A percentile compares a stretch with the other conserved stretches of the same genome.
These are phyloP conservation scores for Ballota nigra DNA, from an alignment of 257 asterid species.

Conservation along the genomic window DNA sequence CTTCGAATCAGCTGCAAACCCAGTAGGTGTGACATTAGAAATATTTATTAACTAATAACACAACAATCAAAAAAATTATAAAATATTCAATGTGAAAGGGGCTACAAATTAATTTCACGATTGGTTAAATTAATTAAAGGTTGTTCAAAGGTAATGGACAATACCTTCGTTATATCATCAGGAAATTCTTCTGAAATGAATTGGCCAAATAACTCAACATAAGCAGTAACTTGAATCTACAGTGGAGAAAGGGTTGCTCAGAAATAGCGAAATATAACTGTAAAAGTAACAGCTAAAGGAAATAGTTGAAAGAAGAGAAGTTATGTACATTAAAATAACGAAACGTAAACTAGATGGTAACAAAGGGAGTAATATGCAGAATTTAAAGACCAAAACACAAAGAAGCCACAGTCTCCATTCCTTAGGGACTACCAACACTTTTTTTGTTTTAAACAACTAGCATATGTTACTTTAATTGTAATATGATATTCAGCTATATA, in stretches of 20 bases:
- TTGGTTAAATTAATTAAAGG: background rate
- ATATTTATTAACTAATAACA: background rate
- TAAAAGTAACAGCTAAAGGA: background rate
- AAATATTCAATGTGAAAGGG: constrained; percentile 10
- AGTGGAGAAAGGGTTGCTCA: constrained; percentile 3
- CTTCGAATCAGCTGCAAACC: constrained; percentile 67
- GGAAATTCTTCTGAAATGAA: constrained; percentile 83
- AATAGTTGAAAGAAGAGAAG: constrained; percentile 2
- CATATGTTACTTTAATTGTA: background rate
- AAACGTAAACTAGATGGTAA: constrained; percentile 2
- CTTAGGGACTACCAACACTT: background rate
- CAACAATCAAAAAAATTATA: constrained; percentile 8
- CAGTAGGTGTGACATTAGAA: constrained; percentile 13
- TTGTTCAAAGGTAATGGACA: constrained; percentile 1
- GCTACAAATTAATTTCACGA: background rate
- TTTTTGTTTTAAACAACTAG: background rate
- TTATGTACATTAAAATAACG: background rate
- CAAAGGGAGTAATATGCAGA: background rate
- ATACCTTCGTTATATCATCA: constrained; percentile 82
- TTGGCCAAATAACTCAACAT: constrained; percentile 75
- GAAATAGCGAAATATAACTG: background rate
- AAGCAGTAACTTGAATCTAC: constrained; percentile 74
- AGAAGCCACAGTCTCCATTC: background rate
- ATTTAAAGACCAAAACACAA: background rate
- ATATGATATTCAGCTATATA: background rate